These are phyloP conservation scores for Musa beccarii DNA, from an alignment of 176 grass and related monocot genomes.

Conservation along the genomic window DNA sequence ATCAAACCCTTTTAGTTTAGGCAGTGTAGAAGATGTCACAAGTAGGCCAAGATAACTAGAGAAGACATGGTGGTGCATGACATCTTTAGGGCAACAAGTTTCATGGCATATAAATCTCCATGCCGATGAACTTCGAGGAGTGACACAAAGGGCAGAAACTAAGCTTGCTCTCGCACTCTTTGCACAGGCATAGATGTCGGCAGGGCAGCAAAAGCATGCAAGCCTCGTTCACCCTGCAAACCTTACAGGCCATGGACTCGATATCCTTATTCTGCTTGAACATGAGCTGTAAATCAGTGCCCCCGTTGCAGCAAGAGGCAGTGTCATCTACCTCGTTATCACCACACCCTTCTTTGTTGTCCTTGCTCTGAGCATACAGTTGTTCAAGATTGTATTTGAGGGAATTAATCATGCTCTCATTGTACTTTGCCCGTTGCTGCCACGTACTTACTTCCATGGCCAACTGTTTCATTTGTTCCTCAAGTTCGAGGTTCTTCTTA, in stretches of 20 bases:
- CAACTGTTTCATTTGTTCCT: constrained; percentile 87
- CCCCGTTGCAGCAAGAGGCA: constrained; percentile 76
- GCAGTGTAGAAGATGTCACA: background rate
- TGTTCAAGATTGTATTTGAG: constrained; percentile 94
- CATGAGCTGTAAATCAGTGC: constrained; percentile 48
- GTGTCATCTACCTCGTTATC: constrained; percentile 97
- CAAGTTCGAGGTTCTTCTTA: constrained; percentile 77
- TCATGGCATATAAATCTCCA: constrained; percentile 97
- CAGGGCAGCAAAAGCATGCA: constrained; percentile 94
- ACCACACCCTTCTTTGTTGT: constrained; percentile 92
- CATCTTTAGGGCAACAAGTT: background rate
- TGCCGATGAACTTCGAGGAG: constrained; percentile 91
- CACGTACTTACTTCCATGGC: constrained; percentile 73
- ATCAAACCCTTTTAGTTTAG: background rate
- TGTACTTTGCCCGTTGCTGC: constrained; percentile 97
- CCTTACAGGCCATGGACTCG: constrained; percentile 53
- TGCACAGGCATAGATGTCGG: constrained; percentile 96
- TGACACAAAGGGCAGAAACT: constrained; percentile 91
- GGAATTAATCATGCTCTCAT: constrained; percentile 90
- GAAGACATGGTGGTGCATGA: background rate
- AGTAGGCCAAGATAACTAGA: no score
- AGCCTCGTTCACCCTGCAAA: constrained; percentile 76
- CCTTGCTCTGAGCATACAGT: constrained; percentile 82
- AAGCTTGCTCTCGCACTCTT: constrained; percentile 89
- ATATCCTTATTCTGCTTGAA: constrained; percentile 46